Percentiles rank a stretch among this genome's conserved stretches.
Conservation (phyloP, 331 rosid genomes). For the Dryas integrifolia region DNA sequence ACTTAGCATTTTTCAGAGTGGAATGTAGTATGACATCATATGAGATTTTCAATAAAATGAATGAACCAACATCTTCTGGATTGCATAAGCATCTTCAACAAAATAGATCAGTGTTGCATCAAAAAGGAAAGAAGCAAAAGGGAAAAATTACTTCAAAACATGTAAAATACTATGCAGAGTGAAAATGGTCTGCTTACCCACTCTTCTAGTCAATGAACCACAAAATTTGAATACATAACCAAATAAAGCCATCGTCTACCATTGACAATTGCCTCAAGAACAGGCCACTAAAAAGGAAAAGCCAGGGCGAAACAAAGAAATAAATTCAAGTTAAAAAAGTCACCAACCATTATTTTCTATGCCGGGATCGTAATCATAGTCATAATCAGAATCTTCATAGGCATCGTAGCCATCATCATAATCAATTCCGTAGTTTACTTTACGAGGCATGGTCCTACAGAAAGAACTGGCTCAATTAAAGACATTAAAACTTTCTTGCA, state of each 20-base stretch:
- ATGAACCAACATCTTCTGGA: conserved; percentile 3
- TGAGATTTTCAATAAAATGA: neutral
- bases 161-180: conserved; percentile 1
- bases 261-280: neutral
- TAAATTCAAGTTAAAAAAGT: neutral
- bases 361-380: conserved; percentile 28
- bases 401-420: conserved; percentile 56
- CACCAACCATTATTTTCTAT: conserved; percentile 53
- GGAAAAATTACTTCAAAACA: conserved; percentile 3
- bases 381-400: conserved; percentile 51
- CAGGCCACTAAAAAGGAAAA: neutral
- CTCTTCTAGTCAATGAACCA: neutral
- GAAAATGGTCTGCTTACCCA: neutral
- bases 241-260: neutral
- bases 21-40: neutral
- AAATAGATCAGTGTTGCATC: neutral
- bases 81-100: conserved; percentile 1
- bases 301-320: neutral
- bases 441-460: conserved; percentile 70
- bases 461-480: conserved; percentile 7
- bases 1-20: conserved; percentile 1
- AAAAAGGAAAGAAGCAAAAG: neutral
- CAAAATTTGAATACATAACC: neutral
- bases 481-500: conserved; percentile 2
- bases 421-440: conserved; percentile 60